Conservation (phyloP, 2,329 filamentous ascomycete species). For the Arthrocladium fulminans region DNA sequence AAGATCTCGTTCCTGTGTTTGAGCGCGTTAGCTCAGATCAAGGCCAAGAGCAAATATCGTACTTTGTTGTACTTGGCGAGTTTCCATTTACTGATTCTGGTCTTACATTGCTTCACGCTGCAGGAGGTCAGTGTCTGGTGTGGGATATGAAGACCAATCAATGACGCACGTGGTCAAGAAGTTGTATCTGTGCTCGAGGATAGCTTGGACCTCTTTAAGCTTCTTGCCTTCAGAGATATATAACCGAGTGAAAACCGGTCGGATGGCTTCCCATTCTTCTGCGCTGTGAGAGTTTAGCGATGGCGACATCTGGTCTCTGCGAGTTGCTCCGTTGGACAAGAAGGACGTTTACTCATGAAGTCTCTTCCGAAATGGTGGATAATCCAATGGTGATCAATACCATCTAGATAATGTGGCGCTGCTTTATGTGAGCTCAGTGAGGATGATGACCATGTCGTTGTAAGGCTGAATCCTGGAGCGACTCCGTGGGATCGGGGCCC, state of each 20-base stretch:
- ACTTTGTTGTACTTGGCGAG: conserved; percentile 8
- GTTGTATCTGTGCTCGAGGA: neutral
- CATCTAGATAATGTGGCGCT: neutral
- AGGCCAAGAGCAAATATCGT: neutral
- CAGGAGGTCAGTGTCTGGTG: neutral
- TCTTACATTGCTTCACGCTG: conserved; percentile 7
- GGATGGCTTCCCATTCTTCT: conserved; percentile 7
- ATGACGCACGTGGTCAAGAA: conserved; percentile 5
- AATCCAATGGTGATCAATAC: neutral
- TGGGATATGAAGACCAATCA: neutral
- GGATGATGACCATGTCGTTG: neutral
- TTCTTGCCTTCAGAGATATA: neutral
- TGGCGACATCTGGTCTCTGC: neutral
- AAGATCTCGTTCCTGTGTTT: neutral
- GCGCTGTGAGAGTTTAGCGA: conserved; percentile 3
- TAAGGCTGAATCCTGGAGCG: neutral
- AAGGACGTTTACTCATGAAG: neutral
- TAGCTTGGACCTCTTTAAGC: conserved; percentile 3
- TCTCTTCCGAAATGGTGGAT: neutral
- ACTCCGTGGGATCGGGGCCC: neutral
- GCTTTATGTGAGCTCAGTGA: neutral
- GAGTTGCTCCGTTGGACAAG: neutral
- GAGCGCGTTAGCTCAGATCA: neutral
- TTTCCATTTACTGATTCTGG: conserved; percentile 6
- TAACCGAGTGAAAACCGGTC: conserved; percentile 2